Evolutionary conservation across 176 grass and related monocot genomes (phyloP).

Genomic region (Microstegium vimineum): DNA sequence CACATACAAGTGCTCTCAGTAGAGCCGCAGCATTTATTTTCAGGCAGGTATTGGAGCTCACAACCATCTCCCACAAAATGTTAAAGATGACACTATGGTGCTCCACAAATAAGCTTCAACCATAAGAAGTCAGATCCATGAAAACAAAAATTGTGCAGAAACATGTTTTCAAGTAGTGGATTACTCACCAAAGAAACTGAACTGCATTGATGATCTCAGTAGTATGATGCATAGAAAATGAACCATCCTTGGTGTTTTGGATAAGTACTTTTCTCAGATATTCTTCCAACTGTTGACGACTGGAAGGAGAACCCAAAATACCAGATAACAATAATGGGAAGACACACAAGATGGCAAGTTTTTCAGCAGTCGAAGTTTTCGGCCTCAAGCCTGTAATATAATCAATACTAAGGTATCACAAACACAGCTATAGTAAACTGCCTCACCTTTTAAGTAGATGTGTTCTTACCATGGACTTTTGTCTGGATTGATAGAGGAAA

Average conservation of each 20-base stretch:
- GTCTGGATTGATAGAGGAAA: slow-evolving; percentile 77
- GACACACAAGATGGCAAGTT: slow-evolving; percentile 68
- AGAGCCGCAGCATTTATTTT: slow-evolving; percentile 80
- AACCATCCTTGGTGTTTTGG: slow-evolving; percentile 61
- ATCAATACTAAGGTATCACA: slow-evolving; percentile 15
- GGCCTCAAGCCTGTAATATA: slow-evolving; percentile 69
- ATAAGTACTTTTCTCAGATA: slow-evolving; percentile 94
- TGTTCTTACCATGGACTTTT: slow-evolving; percentile 80
- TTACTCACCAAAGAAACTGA: slow-evolving; percentile 85
- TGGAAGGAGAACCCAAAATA: slow-evolving; percentile 78
- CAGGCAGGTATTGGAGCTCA: slow-evolving; percentile 66
- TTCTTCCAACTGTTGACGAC: slow-evolving; percentile 52
- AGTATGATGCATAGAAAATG: slow-evolving; percentile 71
- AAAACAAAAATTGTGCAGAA: slow-evolving; percentile 25
- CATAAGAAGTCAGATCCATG: slow-evolving; percentile 28
- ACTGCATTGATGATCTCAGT: slow-evolving; percentile 75
- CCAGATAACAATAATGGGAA: slow-evolving; percentile 89
- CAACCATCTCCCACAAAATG: slow-evolving; percentile 98
- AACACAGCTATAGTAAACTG: slow-evolving; percentile 8
- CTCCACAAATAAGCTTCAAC: slow-evolving; percentile 78
- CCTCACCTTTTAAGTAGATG: slow-evolving; percentile 8
- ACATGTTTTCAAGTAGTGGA: slow-evolving; percentile 19
- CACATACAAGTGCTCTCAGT: slow-evolving; percentile 88
- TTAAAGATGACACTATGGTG: slow-evolving; percentile 82
- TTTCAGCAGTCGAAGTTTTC: slow-evolving; percentile 71